A percentile compares a stretch with the other conserved stretches of the same genome.
Conservation (phyloP, 768 basidiomycete genomes). For the Ramaria rubella region DNA sequence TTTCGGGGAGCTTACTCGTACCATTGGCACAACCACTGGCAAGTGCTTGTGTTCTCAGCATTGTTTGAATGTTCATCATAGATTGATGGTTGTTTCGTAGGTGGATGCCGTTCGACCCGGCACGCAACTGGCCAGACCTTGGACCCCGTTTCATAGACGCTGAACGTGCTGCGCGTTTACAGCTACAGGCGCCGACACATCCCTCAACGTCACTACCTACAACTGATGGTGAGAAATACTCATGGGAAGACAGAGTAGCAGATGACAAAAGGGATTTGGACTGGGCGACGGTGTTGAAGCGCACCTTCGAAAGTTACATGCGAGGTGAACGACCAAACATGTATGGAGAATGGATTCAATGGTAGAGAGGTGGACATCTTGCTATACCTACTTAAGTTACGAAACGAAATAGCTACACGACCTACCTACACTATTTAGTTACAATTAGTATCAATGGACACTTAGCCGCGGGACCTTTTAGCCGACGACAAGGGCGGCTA, state of each 20-base stretch:
- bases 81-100: not conserved
- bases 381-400: no score
- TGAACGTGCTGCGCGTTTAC: slow-evolving; percentile 56
- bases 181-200: slow-evolving; percentile 11
- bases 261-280: slow-evolving; percentile 76
- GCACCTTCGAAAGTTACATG: slow-evolving; percentile 90
- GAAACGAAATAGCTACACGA: no score
- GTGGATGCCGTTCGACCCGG: slow-evolving; percentile 90
- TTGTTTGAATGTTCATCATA: not conserved
- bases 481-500: no score
- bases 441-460: no score
- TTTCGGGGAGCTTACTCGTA: slow-evolving; percentile 95
- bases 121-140: slow-evolving; percentile 94
- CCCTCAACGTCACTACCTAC: not conserved
- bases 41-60: slow-evolving; percentile 18
- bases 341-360: slow-evolving; percentile 78
- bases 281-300: slow-evolving; percentile 92
- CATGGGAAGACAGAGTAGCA: slow-evolving; percentile 29
- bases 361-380: no score
- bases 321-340: slow-evolving; percentile 90
- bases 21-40: slow-evolving; percentile 95
- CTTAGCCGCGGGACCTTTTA: no score
- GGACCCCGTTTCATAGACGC: slow-evolving; percentile 73
- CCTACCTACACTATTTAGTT: no score
- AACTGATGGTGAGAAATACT: not conserved